These are phyloP conservation scores for Hagleromyces aurorensis DNA, from an alignment of 805 yeast genomes.

Conservation along the genomic window DNA sequence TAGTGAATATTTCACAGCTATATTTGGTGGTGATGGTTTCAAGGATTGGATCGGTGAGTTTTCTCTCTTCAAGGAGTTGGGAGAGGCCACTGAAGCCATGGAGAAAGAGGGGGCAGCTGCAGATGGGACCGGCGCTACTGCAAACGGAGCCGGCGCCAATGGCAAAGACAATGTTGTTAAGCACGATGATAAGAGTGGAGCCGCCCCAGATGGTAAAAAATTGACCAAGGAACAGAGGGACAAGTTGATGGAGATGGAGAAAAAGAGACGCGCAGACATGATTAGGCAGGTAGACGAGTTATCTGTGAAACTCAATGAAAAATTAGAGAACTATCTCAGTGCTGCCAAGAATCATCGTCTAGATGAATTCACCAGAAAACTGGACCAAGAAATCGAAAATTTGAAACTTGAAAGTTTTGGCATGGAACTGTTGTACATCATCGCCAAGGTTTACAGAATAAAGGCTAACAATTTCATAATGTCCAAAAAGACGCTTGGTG, in stretches of 20 bases:
- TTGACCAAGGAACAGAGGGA: constrained; percentile 39
- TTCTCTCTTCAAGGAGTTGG: constrained; percentile 55
- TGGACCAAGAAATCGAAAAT: constrained; percentile 61
- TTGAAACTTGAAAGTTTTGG: constrained; percentile 95
- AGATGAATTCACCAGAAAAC: constrained; percentile 41
- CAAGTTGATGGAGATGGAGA: constrained; percentile 42
- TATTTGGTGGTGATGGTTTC: constrained; percentile 81
- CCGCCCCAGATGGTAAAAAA: constrained; percentile 22
- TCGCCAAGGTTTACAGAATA: constrained; percentile 69
- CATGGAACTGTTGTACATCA: constrained; percentile 70
- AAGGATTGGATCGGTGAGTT: constrained; percentile 74
- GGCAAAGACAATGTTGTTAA: constrained; percentile 15
- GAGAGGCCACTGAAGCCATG: constrained; percentile 46
- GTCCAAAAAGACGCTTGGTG: constrained; percentile 76
- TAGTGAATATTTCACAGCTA: constrained; percentile 68
- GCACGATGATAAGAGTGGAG: constrained; percentile 32
- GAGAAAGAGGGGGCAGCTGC: constrained; percentile 21
- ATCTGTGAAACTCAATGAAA: constrained; percentile 39
- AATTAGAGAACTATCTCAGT: constrained; percentile 38
- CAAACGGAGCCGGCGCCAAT: constrained; percentile 5
- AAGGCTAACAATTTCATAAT: constrained; percentile 69
- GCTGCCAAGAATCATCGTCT: constrained; percentile 43
- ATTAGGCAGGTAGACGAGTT: constrained; percentile 44
- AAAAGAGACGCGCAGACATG: constrained; percentile 45
- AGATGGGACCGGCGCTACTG: constrained; percentile 9